Conservation (phyloP, 108 stramenopile species). For the Fragilaria crotonensis region DNA sequence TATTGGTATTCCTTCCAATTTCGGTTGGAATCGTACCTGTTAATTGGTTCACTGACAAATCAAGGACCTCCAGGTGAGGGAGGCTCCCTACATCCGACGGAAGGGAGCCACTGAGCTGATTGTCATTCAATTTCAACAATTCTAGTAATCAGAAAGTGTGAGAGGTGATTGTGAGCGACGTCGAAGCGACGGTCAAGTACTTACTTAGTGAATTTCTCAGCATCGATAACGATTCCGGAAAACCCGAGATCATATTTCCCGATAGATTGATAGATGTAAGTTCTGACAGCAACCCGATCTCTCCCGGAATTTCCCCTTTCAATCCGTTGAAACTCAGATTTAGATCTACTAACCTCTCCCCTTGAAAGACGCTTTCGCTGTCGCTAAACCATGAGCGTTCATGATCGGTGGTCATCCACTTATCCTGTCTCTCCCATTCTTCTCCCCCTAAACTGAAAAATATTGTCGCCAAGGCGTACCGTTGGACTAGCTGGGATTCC, state of each 20-base stretch:
- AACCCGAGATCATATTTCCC: not conserved
- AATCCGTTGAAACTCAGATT: conserved; percentile 5
- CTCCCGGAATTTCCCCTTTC: not conserved
- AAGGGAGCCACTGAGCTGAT: not conserved
- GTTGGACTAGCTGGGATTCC: conserved; percentile 2
- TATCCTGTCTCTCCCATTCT: conserved; percentile 15
- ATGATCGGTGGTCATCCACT: not conserved
- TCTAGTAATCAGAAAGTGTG: not conserved
- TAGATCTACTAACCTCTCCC: not conserved
- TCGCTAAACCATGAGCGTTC: not conserved
- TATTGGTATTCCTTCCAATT: not conserved
- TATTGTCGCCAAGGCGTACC: conserved; percentile 44
- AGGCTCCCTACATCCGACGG: not conserved
- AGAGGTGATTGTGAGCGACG: too few relatives aligned
- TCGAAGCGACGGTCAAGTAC: too few relatives aligned
- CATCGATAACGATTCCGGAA: not conserved
- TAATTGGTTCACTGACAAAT: not conserved
- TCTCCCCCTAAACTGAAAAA: conserved; percentile 33
- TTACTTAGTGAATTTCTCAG: not conserved
- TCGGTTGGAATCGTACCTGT: not conserved
- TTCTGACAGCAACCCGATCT: not conserved
- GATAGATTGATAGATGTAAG: not conserved
- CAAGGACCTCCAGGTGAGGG: not conserved
- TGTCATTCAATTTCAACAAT: not conserved
- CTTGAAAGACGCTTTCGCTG: not conserved